Evolutionary conservation across 306 rosid species (phyloP).

Genomic region (Cercis canadensis): DNA sequence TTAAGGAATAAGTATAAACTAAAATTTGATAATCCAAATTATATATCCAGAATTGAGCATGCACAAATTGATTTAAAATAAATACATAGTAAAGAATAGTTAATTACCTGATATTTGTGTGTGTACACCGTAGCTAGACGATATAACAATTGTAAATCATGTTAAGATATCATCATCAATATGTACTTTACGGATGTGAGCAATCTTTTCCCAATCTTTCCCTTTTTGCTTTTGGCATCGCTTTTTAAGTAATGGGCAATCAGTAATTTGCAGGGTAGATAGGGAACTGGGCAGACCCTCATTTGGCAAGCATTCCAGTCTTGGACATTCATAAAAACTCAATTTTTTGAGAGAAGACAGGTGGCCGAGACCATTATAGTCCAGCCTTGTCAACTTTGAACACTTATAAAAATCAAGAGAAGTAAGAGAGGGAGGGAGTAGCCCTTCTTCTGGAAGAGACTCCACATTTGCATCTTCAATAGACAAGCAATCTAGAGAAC

Average conservation of each 20-base stretch:
- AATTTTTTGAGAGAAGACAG: neutral
- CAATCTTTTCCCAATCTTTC: neutral
- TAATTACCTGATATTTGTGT: no score
- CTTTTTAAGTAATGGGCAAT: neutral
- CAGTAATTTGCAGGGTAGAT: neutral
- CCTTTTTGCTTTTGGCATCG: neutral
- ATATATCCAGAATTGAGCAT: no score
- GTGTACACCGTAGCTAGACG: no score
- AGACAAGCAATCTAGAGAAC: neutral
- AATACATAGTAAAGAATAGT: no score
- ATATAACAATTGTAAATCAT: no score
- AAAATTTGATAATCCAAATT: no score
- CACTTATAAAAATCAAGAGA: neutral
- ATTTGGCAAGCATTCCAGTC: neutral
- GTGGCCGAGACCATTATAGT: neutral
- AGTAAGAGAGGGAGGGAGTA: neutral
- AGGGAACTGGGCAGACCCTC: conserved; percentile 20
- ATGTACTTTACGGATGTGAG: neutral
- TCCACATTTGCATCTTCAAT: neutral
- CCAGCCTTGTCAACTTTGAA: neutral
- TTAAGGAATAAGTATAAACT: no score
- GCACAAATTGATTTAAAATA: no score
- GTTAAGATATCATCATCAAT: neutral
- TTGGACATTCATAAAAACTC: neutral
- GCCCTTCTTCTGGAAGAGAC: neutral